These are phyloP conservation scores for Boletus tomentosulus DNA, from an alignment of 768 basidiomycete genomes.

Conservation along the genomic window DNA sequence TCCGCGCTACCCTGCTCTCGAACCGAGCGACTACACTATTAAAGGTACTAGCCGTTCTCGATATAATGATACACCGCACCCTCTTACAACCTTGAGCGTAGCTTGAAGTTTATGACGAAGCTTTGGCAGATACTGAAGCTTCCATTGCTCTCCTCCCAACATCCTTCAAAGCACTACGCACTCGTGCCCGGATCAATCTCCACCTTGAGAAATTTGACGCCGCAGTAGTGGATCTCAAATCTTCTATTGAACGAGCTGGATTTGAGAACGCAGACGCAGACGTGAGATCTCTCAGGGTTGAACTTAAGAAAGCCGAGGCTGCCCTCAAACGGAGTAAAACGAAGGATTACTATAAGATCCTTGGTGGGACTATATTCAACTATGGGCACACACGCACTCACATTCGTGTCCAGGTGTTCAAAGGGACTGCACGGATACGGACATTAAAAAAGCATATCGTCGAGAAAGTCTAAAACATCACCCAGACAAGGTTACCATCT, in stretches of 20 bases:
- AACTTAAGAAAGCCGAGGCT: constrained; percentile 79
- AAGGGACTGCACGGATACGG: constrained; percentile 58
- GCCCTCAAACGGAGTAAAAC: constrained; percentile 84
- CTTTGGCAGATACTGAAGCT: constrained; percentile 64
- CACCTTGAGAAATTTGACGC: constrained; percentile 71
- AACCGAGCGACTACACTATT: constrained; percentile 81
- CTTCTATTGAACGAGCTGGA: constrained; percentile 70
- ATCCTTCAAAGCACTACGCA: constrained; percentile 84
- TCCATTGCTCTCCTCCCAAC: constrained; percentile 59
- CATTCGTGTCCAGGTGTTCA: constrained; percentile 28
- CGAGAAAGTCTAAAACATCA: constrained; percentile 82
- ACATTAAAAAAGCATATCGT: constrained; percentile 91
- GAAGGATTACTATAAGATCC: constrained; percentile 86
- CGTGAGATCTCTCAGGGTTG: constrained; percentile 53
- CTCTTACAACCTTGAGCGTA: constrained; percentile 27
- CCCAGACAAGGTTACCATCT: constrained; percentile 66
- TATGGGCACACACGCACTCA: neutral
- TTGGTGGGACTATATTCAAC: constrained; percentile 33
- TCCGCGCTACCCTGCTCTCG: constrained; percentile 74
- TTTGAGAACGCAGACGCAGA: constrained; percentile 63
- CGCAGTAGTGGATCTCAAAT: constrained; percentile 70
- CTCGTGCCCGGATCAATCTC: constrained; percentile 76
- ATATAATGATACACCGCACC: neutral
- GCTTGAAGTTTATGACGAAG: constrained; percentile 63
- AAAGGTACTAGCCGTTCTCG: constrained; percentile 44